Evolutionary conservation across 345 rosid species (phyloP).

Genomic region (Sisymbrium irio): DNA sequence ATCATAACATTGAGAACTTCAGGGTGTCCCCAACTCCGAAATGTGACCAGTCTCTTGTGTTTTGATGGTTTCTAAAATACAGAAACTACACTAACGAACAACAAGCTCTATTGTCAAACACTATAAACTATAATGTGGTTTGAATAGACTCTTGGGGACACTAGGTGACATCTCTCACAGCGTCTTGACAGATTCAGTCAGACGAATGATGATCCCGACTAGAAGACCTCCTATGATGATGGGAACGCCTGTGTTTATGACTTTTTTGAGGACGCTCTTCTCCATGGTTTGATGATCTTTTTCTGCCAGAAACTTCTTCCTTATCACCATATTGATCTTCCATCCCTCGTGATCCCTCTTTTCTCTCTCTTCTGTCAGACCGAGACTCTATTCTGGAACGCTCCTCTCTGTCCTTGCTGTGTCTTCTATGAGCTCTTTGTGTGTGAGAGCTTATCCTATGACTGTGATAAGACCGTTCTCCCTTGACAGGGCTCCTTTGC

Average conservation of each 20-base stretch:
- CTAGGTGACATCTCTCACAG: background rate
- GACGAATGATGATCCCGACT: background rate
- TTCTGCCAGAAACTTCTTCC: conserved; percentile 16
- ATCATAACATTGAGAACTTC: no score
- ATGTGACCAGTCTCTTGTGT: no score
- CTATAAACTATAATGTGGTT: background rate
- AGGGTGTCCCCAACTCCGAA: no score
- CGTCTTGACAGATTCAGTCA: background rate
- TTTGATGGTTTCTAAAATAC: background rate
- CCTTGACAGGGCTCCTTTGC: conserved; percentile 1
- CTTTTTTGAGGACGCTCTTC: conserved; percentile 29
- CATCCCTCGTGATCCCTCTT: conserved; percentile 32
- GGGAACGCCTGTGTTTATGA: conserved; percentile 11
- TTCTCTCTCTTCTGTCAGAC: conserved; percentile 40
- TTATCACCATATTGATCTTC: conserved; percentile 35
- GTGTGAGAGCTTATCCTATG: conserved; percentile 15
- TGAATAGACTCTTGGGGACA: background rate
- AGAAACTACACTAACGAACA: background rate
- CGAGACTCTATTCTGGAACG: conserved; percentile 15
- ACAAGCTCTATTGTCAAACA: background rate
- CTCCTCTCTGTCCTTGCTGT: conserved; percentile 37
- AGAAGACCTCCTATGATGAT: conserved; percentile 2
- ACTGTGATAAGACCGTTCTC: conserved; percentile 18
- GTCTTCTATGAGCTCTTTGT: conserved; percentile 21
- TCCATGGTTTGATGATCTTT: conserved; percentile 35